Base-by-base conservation (phyloP, 805 yeast species). In the Lipomyces oligophaga region DNA sequence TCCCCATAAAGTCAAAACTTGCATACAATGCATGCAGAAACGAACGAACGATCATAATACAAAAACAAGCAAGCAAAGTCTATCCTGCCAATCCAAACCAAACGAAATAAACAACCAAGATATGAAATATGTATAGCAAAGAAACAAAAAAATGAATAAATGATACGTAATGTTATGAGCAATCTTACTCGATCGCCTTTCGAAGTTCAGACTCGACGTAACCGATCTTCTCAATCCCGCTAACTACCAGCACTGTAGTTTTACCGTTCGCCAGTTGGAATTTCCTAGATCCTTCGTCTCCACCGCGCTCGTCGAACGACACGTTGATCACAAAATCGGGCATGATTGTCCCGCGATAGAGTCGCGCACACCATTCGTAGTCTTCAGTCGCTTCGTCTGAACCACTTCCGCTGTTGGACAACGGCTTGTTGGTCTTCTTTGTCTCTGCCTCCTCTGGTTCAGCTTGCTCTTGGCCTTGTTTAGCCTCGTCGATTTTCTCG, bases 311-410 rank as follows among this genome's bases (percentile, higher is more conserved):
- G 25, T 49, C 43, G 18, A 37, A 42, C 24, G 28, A 33, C 16
- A 51, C 33, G 22, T 22, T 15, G 21, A 52, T 38, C 16, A 37
- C 38, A 8, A 52, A 27, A 24, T 52, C 56, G 8, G 56, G 56
- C 31, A 37, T 35, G 8, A 47, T 22, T 6, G 44, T 25, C 16
- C 52, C 54, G 10, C 52, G 45, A 33, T 41, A 49, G 15, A 52
- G 26, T 26, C 30, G 39, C 18, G 45, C 47, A 19, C 49, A 33
- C 56, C 56, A 52, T 7, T 31, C 15, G 39, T 39, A 52, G 21
- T 41, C 43, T 10, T 43, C 53, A 4, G 36, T 39, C 16, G 26
- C n/a, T n/a, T n/a, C n/a, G n/a, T n/a, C n/a, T n/a, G n/a, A n/a
- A n/a, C n/a, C n/a, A n/a, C n/a, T n/a, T n/a, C n/a, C n/a, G 30